Percentiles rank a stretch among this genome's conserved stretches.
phyloP scores from a whole-genome alignment of 108 stramenopile genomes.

The Fragilaria radians region DNA sequence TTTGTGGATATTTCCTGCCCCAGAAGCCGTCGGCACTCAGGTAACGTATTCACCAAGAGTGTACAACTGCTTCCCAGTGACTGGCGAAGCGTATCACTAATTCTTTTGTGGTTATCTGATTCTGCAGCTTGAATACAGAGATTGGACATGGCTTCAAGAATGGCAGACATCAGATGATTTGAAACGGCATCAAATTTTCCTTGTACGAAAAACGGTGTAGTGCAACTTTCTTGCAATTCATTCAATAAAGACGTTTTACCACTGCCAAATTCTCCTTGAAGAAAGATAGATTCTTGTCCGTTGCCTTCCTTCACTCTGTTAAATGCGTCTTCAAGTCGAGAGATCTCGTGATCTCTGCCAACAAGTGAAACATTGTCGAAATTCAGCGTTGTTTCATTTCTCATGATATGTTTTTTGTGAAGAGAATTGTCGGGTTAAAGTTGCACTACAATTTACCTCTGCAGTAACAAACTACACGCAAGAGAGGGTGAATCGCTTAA shows the following conservation, averaged over 20 bases:
- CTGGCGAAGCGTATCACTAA: not conserved
- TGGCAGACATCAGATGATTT: not conserved
- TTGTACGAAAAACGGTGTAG: not conserved
- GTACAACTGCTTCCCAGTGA: no score
- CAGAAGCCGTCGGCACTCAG: not conserved
- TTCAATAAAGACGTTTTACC: not conserved
- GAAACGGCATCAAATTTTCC: not conserved
- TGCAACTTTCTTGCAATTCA: not conserved
- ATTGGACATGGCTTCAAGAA: not conserved
- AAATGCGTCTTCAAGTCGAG: not conserved
- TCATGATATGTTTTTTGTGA: no score
- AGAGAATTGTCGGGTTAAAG: no score
- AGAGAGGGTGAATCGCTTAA: no score
- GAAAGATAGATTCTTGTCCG: not conserved
- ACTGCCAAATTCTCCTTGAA: not conserved
- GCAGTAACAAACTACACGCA: no score
- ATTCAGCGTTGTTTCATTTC: no score
- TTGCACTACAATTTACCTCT: no score
- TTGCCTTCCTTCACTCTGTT: not conserved
- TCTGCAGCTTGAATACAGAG: not conserved
- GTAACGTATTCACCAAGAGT: not conserved
- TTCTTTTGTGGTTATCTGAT: not conserved
- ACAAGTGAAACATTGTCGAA: not conserved
- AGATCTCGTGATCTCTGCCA: not conserved
- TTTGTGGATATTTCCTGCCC: not conserved